These are phyloP conservation scores for Senna tora DNA, from an alignment of 306 rosid genomes.

Conservation along the genomic window DNA sequence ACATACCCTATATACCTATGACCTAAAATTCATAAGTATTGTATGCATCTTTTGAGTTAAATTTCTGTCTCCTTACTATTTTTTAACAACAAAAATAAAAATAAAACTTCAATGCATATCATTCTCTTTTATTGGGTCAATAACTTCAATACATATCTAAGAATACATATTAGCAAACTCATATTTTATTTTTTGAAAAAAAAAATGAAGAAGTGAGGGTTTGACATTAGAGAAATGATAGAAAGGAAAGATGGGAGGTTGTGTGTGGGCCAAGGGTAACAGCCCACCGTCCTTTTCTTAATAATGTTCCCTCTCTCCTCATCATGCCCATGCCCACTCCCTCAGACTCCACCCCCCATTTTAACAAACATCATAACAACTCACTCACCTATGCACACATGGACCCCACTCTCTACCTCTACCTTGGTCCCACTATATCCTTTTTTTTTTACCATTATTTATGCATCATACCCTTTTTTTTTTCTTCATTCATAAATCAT, in stretches of 20 bases:
- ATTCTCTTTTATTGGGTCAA: too few relatives aligned
- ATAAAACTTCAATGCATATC: too few relatives aligned
- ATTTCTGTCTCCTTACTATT: too few relatives aligned
- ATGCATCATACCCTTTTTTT: not conserved
- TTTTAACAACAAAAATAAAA: too few relatives aligned
- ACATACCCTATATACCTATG: too few relatives aligned
- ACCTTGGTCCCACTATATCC: slow-evolving; percentile 7
- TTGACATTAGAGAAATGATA: not conserved
- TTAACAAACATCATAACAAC: slow-evolving; percentile 36
- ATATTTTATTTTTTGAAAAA: too few relatives aligned
- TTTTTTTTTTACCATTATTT: not conserved
- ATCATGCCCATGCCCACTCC: slow-evolving; percentile 51
- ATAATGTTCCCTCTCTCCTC: slow-evolving; percentile 42
- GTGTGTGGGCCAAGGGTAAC: slow-evolving; percentile 35
- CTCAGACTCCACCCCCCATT: slow-evolving; percentile 36
- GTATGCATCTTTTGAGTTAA: too few relatives aligned
- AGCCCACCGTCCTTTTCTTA: slow-evolving; percentile 41
- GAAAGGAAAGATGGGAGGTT: not conserved
- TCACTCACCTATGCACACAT: slow-evolving; percentile 25
- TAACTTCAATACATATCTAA: too few relatives aligned
- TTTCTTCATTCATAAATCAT: not conserved
- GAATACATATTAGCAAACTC: too few relatives aligned
- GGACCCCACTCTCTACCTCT: slow-evolving; percentile 16
- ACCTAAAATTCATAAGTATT: too few relatives aligned
- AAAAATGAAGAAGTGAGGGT: too few relatives aligned